Conservation (phyloP, 306 rosid species). For the Alnus glutinosa region DNA sequence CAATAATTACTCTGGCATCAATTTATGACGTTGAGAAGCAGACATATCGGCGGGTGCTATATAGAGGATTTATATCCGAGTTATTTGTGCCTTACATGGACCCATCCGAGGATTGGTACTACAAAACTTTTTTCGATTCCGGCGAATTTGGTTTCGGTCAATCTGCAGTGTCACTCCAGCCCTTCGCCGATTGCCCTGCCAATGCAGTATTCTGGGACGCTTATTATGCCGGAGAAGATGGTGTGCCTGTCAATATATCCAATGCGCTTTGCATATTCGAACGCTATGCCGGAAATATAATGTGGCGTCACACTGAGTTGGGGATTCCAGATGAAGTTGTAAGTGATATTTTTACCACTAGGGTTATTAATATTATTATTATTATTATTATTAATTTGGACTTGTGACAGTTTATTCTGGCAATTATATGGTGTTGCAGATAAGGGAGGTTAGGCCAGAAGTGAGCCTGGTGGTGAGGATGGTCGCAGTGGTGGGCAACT, state of each 20-base stretch:
- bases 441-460: constrained; percentile 49
- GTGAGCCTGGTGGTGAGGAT: constrained; percentile 51
- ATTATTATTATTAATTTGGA: not conserved
- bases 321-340: constrained; percentile 30
- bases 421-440: constrained; percentile 25
- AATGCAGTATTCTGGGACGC: constrained; percentile 58
- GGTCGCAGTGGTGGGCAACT: constrained; percentile 48
- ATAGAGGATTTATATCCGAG: constrained; percentile 59
- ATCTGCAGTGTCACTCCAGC: constrained; percentile 42
- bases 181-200: constrained; percentile 52
- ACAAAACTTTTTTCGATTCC: constrained; percentile 46
- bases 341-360: not conserved
- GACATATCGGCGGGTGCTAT: constrained; percentile 45
- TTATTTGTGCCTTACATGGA: constrained; percentile 66
- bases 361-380: no score
- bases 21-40: constrained; percentile 48
- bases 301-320: constrained; percentile 73
- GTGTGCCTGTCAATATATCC: constrained; percentile 37
- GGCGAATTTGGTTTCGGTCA: constrained; percentile 63
- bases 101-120: constrained; percentile 61
- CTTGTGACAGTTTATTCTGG: not conserved
- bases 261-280: constrained; percentile 70
- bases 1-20: constrained; percentile 60
- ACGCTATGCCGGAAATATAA: constrained; percentile 43
- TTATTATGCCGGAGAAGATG: constrained; percentile 39